These are phyloP conservation scores for Irpex rosettiformis DNA, from an alignment of 1,284 basidiomycete species.

Conservation along the genomic window DNA sequence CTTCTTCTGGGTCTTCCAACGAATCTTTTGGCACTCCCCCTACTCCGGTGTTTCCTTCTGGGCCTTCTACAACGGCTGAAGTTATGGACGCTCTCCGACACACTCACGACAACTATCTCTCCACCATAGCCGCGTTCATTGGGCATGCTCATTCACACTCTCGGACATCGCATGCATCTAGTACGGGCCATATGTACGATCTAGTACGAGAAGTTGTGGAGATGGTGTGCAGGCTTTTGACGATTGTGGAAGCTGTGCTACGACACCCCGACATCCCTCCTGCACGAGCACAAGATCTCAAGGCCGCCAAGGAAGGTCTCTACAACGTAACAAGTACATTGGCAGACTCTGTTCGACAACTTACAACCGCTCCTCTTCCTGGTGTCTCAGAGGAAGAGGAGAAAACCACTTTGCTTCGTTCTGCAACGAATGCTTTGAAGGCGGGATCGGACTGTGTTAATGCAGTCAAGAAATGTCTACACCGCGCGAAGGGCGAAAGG, in stretches of 20 bases:
- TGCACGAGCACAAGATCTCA: slow-evolving; percentile 57
- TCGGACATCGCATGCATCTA: slow-evolving; percentile 83
- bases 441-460: slow-evolving; percentile 87
- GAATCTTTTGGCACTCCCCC: slow-evolving; percentile 36
- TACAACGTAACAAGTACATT: slow-evolving; percentile 86
- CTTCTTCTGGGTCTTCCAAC: slow-evolving; percentile 51
- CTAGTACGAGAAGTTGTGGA: slow-evolving; percentile 92
- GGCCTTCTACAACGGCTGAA: slow-evolving; percentile 61
- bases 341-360: slow-evolving; percentile 82
- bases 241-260: slow-evolving; percentile 89
- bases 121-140: slow-evolving; percentile 94
- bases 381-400: slow-evolving; percentile 75
- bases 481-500: slow-evolving; percentile 53
- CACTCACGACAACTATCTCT: slow-evolving; percentile 88
- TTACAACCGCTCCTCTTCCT: slow-evolving; percentile 50
- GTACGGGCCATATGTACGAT: slow-evolving; percentile 91
- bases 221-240: slow-evolving; percentile 85
- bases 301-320: slow-evolving; percentile 74
- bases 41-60: slow-evolving; percentile 61
- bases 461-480: slow-evolving; percentile 77
- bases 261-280: slow-evolving; percentile 60
- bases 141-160: slow-evolving; percentile 95
- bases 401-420: slow-evolving; percentile 72
- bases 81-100: slow-evolving; percentile 68
- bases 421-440: slow-evolving; percentile 84